A percentile compares a stretch with the other conserved stretches of the same genome.
These are phyloP conservation scores for Camellia granthamiana DNA, from an alignment of 148 eudicot species.

Conservation along the genomic window DNA sequence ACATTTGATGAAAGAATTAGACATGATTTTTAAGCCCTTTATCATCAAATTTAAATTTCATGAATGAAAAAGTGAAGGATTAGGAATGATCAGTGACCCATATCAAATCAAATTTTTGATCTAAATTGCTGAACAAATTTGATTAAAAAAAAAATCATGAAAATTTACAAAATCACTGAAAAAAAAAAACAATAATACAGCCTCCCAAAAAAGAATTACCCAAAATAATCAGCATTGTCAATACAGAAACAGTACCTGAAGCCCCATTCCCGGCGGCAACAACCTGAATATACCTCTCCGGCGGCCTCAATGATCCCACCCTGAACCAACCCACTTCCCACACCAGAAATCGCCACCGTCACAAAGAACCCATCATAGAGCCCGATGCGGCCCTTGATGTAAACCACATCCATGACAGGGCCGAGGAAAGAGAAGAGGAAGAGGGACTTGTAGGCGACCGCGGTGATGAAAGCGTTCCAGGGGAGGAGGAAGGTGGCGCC, in stretches of 20 bases:
- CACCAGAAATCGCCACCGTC: slow-evolving; percentile 59
- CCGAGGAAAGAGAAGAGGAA: slow-evolving; percentile 48
- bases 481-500: slow-evolving; percentile 60
- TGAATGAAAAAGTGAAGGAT: too few relatives aligned
- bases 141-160: too few relatives aligned
- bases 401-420: slow-evolving; percentile 54
- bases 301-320: slow-evolving; percentile 69
- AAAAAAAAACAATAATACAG: slow-evolving; percentile 6
- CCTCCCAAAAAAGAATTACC: slow-evolving; percentile 15
- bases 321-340: slow-evolving; percentile 79
- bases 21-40: too few relatives aligned
- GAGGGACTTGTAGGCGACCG: slow-evolving; percentile 55
- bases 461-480: slow-evolving; percentile 76
- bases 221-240: slow-evolving; percentile 22
- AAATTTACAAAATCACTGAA: too few relatives aligned
- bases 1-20: too few relatives aligned
- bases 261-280: slow-evolving; percentile 76
- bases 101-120: too few relatives aligned
- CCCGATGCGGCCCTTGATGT: slow-evolving; percentile 54
- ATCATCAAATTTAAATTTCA: too few relatives aligned
- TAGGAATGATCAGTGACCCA: too few relatives aligned
- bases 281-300: slow-evolving; percentile 82
- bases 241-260: slow-evolving; percentile 5
- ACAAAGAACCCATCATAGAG: slow-evolving; percentile 56
- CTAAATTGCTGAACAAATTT: too few relatives aligned